Evolutionary conservation across 2,329 filamentous ascomycete genomes (phyloP).

Genomic region (Bipolaris gigantea): DNA sequence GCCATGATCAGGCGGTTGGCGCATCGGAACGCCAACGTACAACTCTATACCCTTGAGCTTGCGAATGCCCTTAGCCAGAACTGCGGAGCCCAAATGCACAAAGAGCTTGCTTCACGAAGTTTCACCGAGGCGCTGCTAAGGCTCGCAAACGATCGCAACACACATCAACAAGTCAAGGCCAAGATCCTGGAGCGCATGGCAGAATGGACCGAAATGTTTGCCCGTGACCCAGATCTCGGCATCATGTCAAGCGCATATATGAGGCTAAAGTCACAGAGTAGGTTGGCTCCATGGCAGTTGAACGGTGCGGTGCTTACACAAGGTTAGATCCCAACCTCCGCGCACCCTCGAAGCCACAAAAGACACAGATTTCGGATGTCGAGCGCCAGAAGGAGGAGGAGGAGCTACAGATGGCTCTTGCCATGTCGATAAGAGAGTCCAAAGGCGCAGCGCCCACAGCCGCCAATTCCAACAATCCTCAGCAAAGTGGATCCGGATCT

Average conservation of each 20-base stretch:
- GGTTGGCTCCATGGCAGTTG: background rate
- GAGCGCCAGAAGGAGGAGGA: conserved; percentile 96
- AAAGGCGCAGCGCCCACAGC: conserved; percentile 46
- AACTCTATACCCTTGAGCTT: conserved; percentile 89
- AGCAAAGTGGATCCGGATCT: conserved; percentile 33
- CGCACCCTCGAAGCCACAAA: conserved; percentile 88
- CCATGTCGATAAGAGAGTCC: conserved; percentile 89
- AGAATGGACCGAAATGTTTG: conserved; percentile 95
- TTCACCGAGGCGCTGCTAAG: conserved; percentile 93
- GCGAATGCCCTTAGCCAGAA: conserved; percentile 91
- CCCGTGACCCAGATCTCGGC: conserved; percentile 82
- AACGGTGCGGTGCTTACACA: conserved; percentile 14
- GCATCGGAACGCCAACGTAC: conserved; percentile 93
- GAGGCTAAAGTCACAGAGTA: conserved; percentile 74
- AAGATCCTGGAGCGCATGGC: conserved; percentile 97
- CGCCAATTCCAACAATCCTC: conserved; percentile 47
- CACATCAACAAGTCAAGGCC: conserved; percentile 92
- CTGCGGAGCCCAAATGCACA: conserved; percentile 82
- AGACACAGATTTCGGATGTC: conserved; percentile 84
- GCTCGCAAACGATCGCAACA: conserved; percentile 90
- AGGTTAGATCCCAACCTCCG: conserved; percentile 81
- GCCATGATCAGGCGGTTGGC: conserved; percentile 90
- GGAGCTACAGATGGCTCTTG: conserved; percentile 93
- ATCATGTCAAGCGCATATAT: conserved; percentile 97
- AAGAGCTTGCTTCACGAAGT: conserved; percentile 84